phyloP scores from a whole-genome alignment of 1,284 basidiomycete genomes.

The Phlebopus sp. region DNA sequence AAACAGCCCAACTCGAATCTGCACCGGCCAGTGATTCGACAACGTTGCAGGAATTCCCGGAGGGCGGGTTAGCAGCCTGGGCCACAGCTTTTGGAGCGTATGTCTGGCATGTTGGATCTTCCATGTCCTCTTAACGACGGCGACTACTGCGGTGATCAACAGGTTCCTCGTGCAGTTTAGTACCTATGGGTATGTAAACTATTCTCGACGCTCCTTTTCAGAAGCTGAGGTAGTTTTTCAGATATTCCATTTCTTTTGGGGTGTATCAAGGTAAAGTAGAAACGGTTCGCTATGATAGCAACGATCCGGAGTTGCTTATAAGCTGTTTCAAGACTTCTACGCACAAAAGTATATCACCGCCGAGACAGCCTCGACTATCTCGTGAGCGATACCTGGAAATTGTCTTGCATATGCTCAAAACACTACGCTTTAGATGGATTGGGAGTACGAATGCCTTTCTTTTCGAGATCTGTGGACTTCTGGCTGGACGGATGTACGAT shows the following conservation, averaged over 20 bases:
- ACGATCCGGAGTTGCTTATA: background rate
- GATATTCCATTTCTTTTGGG: conserved; percentile 39
- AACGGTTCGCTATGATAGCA: background rate
- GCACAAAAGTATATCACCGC: conserved; percentile 34
- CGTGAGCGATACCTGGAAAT: conserved; percentile 26
- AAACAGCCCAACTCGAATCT: background rate
- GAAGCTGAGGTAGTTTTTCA: conserved; percentile 5
- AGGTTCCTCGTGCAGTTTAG: conserved; percentile 36
- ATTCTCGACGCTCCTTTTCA: background rate
- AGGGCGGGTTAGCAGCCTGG: conserved; percentile 28
- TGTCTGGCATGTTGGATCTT: conserved; percentile 5
- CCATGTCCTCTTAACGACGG: background rate
- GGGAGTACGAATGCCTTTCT: conserved; percentile 47
- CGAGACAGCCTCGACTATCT: conserved; percentile 36
- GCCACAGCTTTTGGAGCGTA: conserved; percentile 31
- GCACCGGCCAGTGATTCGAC: background rate
- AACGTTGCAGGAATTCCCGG: conserved; percentile 16
- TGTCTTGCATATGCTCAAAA: background rate
- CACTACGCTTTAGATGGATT: conserved; percentile 41
- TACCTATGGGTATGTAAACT: conserved; percentile 34
- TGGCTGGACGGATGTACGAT: conserved; percentile 36
- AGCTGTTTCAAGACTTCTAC: conserved; percentile 32
- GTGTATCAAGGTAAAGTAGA: conserved; percentile 41
- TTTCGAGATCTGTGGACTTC: conserved; percentile 35
- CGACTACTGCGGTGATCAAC: background rate